These are phyloP conservation scores for Aurinia saxatilis DNA, from an alignment of 345 rosid genomes.

Conservation along the genomic window DNA sequence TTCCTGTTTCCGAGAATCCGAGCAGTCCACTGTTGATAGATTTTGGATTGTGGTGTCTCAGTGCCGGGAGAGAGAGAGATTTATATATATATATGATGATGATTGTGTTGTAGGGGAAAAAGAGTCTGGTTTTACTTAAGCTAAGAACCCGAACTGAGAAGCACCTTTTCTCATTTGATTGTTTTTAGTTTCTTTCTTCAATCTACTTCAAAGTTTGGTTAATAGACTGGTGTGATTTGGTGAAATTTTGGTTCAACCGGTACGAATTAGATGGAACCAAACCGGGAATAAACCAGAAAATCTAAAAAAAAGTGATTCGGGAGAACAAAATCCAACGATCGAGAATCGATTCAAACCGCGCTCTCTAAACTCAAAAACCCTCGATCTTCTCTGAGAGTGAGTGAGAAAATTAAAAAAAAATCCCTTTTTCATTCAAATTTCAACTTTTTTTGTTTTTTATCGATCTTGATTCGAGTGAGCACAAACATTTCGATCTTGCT, in stretches of 20 bases:
- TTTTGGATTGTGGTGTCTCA: slow-evolving; percentile 10
- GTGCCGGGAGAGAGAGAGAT: slow-evolving; percentile 15
- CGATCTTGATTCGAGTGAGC: neutral
- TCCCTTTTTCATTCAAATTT: neutral
- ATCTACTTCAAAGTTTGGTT: no score
- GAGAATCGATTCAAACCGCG: slow-evolving; percentile 22
- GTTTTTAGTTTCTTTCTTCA: slow-evolving; percentile 5
- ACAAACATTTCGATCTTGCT: neutral
- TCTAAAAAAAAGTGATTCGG: no score
- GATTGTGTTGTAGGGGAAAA: slow-evolving; percentile 22
- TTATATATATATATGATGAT: slow-evolving; percentile 23
- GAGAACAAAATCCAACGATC: slow-evolving; percentile 9
- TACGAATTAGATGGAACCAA: neutral
- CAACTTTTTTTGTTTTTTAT: neutral
- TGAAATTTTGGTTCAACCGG: no score
- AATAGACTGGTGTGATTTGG: no score
- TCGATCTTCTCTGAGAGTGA: neutral
- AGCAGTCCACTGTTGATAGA: slow-evolving; percentile 9
- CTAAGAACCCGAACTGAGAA: slow-evolving; percentile 5
- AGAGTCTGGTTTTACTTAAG: slow-evolving; percentile 6
- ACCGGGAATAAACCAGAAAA: neutral
- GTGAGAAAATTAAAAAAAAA: no score
- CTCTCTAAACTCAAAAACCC: slow-evolving; percentile 25
- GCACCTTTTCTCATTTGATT: neutral
- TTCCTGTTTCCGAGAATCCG: slow-evolving; percentile 12